These are phyloP conservation scores for Tribonema minus DNA, from an alignment of 108 stramenopile genomes.

Conservation along the genomic window DNA sequence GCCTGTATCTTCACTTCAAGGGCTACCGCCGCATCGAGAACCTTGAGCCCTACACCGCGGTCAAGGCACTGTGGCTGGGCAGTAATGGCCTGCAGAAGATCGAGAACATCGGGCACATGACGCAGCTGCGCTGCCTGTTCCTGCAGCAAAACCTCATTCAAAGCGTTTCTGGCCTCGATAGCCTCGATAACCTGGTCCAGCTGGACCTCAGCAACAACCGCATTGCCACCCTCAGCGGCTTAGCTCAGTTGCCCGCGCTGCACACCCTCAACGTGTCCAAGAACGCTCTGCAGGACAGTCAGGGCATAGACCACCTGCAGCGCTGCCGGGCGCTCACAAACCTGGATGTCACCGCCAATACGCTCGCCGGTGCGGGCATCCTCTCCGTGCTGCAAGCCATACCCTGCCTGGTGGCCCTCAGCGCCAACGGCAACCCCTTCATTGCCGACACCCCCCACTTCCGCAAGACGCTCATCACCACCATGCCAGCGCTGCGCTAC, in stretches of 20 bases:
- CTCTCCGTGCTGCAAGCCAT: slow-evolving; percentile 13
- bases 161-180: slow-evolving; percentile 41
- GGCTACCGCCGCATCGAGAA: slow-evolving; percentile 68
- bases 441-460: slow-evolving; percentile 54
- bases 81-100: slow-evolving; percentile 65
- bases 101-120: slow-evolving; percentile 59
- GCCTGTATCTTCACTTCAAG: slow-evolving; percentile 71
- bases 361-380: slow-evolving; percentile 20
- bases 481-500: slow-evolving; percentile 59
- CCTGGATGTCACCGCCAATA: slow-evolving; percentile 42
- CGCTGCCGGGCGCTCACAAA: slow-evolving; percentile 39
- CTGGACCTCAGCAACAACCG: slow-evolving; percentile 46
- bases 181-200: slow-evolving; percentile 15
- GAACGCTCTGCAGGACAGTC: slow-evolving; percentile 16
- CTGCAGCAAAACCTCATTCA: slow-evolving; percentile 63
- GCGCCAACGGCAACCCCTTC: slow-evolving; percentile 44
- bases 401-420: slow-evolving; percentile 34
- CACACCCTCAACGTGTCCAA: slow-evolving; percentile 40
- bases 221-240: neutral
- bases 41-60: slow-evolving; percentile 62
- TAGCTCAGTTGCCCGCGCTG: neutral
- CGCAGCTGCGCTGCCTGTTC: slow-evolving; percentile 65
- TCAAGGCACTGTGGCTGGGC: slow-evolving; percentile 67
- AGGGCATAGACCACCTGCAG: slow-evolving; percentile 17
- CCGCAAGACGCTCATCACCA: slow-evolving; percentile 65